Percentiles rank a stretch among this genome's conserved stretches.
phyloP scores from a whole-genome alignment of 305 asterid species.

The Monarda citriodora region DNA sequence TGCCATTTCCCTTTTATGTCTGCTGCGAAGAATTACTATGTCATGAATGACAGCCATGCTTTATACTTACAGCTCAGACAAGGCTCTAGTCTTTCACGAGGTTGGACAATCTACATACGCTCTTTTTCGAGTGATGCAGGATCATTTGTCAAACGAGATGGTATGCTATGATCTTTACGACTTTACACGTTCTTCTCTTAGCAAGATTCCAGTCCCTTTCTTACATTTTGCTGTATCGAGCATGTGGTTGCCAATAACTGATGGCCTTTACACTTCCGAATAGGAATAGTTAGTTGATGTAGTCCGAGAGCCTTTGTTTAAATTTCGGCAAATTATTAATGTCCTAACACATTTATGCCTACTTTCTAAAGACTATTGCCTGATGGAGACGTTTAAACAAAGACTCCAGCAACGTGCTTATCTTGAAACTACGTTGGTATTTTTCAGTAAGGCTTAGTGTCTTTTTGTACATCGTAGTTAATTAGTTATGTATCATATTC shows the following conservation, averaged over 20 bases:
- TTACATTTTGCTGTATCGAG: not conserved
- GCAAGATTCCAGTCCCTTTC: slow-evolving; percentile 9
- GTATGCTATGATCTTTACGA: slow-evolving; percentile 32
- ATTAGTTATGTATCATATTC: not conserved
- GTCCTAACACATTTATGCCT: not conserved
- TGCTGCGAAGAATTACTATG: slow-evolving; percentile 8
- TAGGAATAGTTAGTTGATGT: slow-evolving; percentile 3
- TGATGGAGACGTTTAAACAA: not conserved
- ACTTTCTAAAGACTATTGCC: not conserved
- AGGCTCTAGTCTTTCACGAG: slow-evolving; percentile 51
- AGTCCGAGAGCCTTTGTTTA: not conserved
- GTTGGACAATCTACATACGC: slow-evolving; percentile 44
- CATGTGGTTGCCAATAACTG: not conserved
- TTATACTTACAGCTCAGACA: slow-evolving; percentile 59
- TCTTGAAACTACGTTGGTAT: not conserved
- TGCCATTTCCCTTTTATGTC: slow-evolving; percentile 12
- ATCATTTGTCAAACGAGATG: slow-evolving; percentile 48
- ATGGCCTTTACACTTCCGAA: not conserved
- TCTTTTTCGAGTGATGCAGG: slow-evolving; percentile 56
- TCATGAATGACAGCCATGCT: slow-evolving; percentile 8
- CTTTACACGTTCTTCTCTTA: slow-evolving; percentile 7
- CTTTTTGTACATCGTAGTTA: not conserved
- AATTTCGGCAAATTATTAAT: not conserved
- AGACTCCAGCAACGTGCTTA: slow-evolving; percentile 1
- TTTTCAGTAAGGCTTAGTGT: slow-evolving; percentile 1